Base-by-base conservation (phyloP, 179 eudicot genomes). In the Beta lomatogona region DNA sequence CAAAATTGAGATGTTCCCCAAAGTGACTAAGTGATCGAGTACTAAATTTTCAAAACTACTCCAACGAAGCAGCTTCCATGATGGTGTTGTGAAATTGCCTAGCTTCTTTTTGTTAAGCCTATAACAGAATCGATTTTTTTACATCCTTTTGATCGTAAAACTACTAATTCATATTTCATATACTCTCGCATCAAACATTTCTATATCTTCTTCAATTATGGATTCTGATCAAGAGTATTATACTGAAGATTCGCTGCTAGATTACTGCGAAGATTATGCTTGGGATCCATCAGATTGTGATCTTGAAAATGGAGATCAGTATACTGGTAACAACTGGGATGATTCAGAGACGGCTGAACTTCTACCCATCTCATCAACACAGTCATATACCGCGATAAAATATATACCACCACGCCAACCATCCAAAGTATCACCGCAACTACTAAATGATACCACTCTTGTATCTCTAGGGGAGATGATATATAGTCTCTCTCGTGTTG, bases 261-360 rank as follows among this genome's bases (percentile, higher is more conserved):
- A 65, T 65, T 65, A 13, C 4, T 65, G 70, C 70, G 70, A 65
- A 65, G 70, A 65, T 18, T 65, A 65, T 25, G 70, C 45, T 65
- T 65, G 70, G 45, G 46, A 13, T 65, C 45, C 70, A 31, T 31
- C 70, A 28, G 70, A 65, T 65, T 28, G 70, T 15, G 70, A 65
- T 13, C 18, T 65, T 65, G 70, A 65, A 28, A 64, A 36, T 5
- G 41, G 28, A 64, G 70, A 65, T 12, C 31, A 36, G 1, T 1
- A 36, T 36, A 36, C 16, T 31, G 31, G 18, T 31, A 45, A 45
- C 13, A 10, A 65, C 25, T 65, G 45, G 70, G 70, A 65, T 12
- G 5, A 28, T 65, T 65, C 70, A 13, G 70, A 13, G 45, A 59
- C 15, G 6, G 45, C 28, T 16, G 19, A 65, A 19, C 28, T 12